Evolutionary conservation across 768 basidiomycete species (phyloP), one percentile per base, ranked within the genome.

Genomic region (Lactarius indigo): DNA sequence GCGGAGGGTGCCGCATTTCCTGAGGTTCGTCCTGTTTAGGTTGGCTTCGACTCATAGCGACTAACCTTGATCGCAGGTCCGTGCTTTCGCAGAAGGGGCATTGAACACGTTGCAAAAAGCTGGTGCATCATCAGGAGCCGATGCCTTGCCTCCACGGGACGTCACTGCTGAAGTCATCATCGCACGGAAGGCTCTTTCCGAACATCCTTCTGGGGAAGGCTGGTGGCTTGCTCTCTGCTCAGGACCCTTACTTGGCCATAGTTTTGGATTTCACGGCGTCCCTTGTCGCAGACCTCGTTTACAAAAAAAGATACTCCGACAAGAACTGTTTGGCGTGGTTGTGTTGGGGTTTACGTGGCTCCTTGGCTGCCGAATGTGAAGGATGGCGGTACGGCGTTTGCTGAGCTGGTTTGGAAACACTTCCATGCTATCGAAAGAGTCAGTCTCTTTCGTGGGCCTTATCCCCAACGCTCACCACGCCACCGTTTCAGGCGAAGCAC

Each of bases 1-100:
- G 91, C 91, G 15, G 87, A 87, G 63, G 85, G 90, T 20, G 96
- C 96, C 62, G 94, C 96, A 31, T 98, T 98, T 83, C 96, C 96
- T 61, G 96, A 98, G 80, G 93, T 89, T 47, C 63, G 82, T 72
- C 60, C 8, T 57, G 65, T 62, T 35, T 20, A 41, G 31, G 30
- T 42, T 60, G 30, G 59, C 62, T n/a, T 61, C 68, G 63, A 41
- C 42, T 50, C 23, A 42, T 60, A 26, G 58, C 20, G 23, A 47
- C n/a, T 62, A 35, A 66, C 58, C 35, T 61, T 63, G 66, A 64
- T 64, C 42, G 8, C 64, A 89, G 88, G 89, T 97, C 72, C 91
- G 95, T 65, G 93, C 92, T n/a, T 98, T 97, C 76, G 95, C 86
- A 63, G 87, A 90, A 72, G 81, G 89, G 6, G 92, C 96, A 8